Evolutionary conservation across 2,329 filamentous ascomycete genomes (phyloP).

Genomic region (Rutstroemia sp.): DNA sequence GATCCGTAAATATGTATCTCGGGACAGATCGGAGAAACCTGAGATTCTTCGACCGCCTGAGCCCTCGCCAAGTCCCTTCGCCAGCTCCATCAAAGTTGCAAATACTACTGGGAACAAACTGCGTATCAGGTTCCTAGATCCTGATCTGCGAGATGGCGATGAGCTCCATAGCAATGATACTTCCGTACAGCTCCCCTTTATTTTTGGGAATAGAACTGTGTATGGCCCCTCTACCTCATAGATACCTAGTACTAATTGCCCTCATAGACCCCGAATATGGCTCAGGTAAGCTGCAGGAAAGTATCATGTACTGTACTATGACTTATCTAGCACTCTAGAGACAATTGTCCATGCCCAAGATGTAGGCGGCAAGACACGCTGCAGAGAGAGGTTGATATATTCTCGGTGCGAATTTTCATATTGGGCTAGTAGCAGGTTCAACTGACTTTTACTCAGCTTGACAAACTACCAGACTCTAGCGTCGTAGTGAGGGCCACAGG

Average conservation of each 20-base stretch:
- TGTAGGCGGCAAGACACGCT: conserved; percentile 65
- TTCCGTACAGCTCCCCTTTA: neutral
- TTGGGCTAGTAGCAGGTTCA: neutral
- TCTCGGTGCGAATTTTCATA: conserved; percentile 32
- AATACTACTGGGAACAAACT: neutral
- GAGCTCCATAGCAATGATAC: neutral
- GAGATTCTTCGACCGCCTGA: no score
- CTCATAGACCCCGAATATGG: conserved; percentile 34
- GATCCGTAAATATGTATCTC: no score
- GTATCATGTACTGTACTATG: neutral
- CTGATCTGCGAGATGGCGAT: neutral
- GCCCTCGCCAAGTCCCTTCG: no score
- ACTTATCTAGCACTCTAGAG: conserved; percentile 33
- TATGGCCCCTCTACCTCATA: neutral
- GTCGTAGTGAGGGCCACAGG: conserved; percentile 24
- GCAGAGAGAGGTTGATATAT: conserved; percentile 63
- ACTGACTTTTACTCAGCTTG: neutral
- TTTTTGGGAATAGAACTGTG: neutral
- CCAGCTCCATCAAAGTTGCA: neutral
- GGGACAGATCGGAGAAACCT: no score
- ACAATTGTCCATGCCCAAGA: conserved; percentile 62
- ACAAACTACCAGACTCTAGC: neutral
- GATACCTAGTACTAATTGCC: neutral
- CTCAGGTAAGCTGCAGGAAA: conserved; percentile 27
- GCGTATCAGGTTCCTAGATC: neutral